Conservation (phyloP, 768 basidiomycete species). For the Lenzites betulinus region DNA sequence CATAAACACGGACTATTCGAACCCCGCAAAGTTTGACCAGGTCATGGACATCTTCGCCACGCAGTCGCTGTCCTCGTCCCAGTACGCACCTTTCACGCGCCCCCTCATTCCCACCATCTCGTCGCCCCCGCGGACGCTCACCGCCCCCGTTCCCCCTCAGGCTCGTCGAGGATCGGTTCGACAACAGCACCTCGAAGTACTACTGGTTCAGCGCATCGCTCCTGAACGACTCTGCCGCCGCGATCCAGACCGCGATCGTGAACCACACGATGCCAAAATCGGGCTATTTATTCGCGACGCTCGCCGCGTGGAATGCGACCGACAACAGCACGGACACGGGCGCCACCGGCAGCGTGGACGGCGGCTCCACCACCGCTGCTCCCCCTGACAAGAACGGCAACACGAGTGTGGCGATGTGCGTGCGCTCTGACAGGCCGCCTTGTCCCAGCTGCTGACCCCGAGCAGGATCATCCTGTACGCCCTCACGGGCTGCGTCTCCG, state of each 20-base stretch:
- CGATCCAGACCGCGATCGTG: slow-evolving; percentile 48
- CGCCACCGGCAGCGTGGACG: slow-evolving; percentile 27
- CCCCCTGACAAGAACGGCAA: slow-evolving; percentile 2
- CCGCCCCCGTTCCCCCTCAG: slow-evolving; percentile 29
- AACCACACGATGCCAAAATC: slow-evolving; percentile 45
- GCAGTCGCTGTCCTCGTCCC: slow-evolving; percentile 41
- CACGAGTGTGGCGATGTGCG: slow-evolving; percentile 70
- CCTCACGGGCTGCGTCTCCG: slow-evolving; percentile 87
- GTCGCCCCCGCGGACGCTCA: neutral
- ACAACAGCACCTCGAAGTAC: slow-evolving; percentile 48
- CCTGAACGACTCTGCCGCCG: slow-evolving; percentile 53
- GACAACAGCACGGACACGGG: slow-evolving; percentile 30
- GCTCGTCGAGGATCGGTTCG: slow-evolving; percentile 58
- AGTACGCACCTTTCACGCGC: neutral
- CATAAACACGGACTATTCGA: slow-evolving; percentile 72
- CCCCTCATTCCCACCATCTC: neutral
- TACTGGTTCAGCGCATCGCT: slow-evolving; percentile 59
- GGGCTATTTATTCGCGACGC: slow-evolving; percentile 71
- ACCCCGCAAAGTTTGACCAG: slow-evolving; percentile 64
- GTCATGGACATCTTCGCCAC: slow-evolving; percentile 80
- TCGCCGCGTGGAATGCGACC: slow-evolving; percentile 66
- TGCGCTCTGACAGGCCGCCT: slow-evolving; percentile 4
- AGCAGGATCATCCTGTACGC: slow-evolving; percentile 80
- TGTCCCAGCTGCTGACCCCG: neutral
- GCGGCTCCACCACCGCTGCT: neutral